Percentiles rank a stretch among this genome's conserved stretches.
Evolutionary conservation across 345 rosid species (phyloP).

Genomic region (Salix viminalis): DNA sequence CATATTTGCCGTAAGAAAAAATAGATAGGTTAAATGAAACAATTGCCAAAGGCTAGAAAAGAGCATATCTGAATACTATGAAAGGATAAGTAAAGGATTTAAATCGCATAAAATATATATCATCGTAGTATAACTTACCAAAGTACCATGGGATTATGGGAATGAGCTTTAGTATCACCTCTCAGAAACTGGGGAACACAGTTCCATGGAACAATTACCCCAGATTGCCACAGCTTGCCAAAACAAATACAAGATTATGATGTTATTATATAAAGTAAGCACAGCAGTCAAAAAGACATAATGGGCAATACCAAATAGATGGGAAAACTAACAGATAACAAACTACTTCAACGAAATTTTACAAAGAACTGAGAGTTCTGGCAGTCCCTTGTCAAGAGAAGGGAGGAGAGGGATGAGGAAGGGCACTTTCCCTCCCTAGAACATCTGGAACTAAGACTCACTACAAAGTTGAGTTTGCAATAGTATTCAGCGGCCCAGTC

Average conservation of each 20-base stretch:
- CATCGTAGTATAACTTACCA: constrained; percentile 34
- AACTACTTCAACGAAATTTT: neutral
- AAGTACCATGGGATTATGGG: constrained; percentile 45
- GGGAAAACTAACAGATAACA: neutral
- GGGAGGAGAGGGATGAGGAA: neutral
- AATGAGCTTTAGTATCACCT: constrained; percentile 41
- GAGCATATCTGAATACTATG: neutral
- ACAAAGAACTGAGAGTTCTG: neutral
- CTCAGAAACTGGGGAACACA: constrained; percentile 53
- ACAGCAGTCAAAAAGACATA: neutral
- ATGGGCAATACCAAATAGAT: neutral
- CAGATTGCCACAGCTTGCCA: neutral
- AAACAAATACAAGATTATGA: neutral
- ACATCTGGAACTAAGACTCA: neutral
- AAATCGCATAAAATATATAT: neutral
- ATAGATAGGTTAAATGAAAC: neutral
- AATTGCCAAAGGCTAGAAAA: neutral
- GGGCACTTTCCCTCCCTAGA: neutral
- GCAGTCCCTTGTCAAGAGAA: too few species aligned
- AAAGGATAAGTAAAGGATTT: neutral
- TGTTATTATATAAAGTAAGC: neutral
- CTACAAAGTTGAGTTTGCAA: neutral
- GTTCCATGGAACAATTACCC: constrained; percentile 10
- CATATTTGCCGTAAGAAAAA: neutral
- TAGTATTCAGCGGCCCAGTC: neutral